Conservation (phyloP, 2,329 filamentous ascomycete genomes). For the Trichocomaceae sp. region DNA sequence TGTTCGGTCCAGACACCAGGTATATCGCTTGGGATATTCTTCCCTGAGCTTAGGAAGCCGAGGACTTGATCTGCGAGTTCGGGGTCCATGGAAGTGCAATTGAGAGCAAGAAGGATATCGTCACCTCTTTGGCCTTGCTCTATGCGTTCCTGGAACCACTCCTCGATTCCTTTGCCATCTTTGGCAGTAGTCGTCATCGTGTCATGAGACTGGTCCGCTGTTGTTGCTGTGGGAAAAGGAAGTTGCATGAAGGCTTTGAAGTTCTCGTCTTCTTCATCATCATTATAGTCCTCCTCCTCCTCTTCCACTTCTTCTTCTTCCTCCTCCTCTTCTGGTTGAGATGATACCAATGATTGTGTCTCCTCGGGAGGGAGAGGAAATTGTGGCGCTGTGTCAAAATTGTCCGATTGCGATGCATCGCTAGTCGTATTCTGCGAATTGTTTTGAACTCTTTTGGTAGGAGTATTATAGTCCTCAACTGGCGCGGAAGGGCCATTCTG, state of each 20-base stretch:
- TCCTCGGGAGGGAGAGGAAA: slow-evolving; percentile 1
- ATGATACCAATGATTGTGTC: slow-evolving; percentile 6
- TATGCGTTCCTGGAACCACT: slow-evolving; percentile 35
- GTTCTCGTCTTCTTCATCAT: slow-evolving; percentile 6
- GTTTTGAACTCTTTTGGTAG: not conserved
- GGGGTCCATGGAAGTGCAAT: slow-evolving; percentile 37
- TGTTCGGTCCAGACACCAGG: slow-evolving; percentile 43
- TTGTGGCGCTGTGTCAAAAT: slow-evolving; percentile 20
- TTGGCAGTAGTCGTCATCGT: slow-evolving; percentile 6
- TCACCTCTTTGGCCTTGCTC: slow-evolving; percentile 25
- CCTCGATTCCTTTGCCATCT: slow-evolving; percentile 12
- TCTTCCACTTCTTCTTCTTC: not conserved
- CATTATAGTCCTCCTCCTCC: not conserved
- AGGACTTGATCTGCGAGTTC: slow-evolving; percentile 33
- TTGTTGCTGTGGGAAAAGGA: slow-evolving; percentile 20
- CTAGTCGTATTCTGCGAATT: not conserved
- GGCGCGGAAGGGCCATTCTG: slow-evolving; percentile 5
- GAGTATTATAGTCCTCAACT: not conserved
- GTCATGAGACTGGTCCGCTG: slow-evolving; percentile 19
- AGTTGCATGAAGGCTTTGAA: slow-evolving; percentile 21
- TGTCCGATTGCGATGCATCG: slow-evolving; percentile 9
- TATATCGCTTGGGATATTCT: slow-evolving; percentile 34
- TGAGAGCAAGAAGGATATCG: slow-evolving; percentile 30
- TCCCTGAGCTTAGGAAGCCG: slow-evolving; percentile 23
- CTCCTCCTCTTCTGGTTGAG: not conserved